A percentile compares a stretch with the other conserved stretches of the same genome.
Evolutionary conservation across 208 protist species (phyloP).

Genomic region (Leishmania mexicana): DNA sequence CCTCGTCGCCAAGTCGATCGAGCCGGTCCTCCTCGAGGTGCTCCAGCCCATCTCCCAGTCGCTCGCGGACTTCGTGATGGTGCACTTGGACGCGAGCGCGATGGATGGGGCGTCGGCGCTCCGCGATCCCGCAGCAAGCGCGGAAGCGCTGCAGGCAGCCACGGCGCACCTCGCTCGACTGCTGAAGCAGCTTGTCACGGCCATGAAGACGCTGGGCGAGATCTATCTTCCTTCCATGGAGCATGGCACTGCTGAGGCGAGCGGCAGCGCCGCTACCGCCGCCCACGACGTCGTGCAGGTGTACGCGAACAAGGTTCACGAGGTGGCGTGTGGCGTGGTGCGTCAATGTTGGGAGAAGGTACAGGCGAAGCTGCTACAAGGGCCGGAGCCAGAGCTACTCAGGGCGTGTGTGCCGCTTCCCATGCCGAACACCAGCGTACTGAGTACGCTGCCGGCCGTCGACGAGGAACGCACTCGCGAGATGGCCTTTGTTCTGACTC

Average conservation of each 20-base stretch:
- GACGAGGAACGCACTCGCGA: slow-evolving; percentile 12
- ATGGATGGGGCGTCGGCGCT: slow-evolving; percentile 41
- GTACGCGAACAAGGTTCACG: slow-evolving; percentile 24
- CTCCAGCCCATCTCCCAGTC: slow-evolving; percentile 47
- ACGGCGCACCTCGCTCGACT: slow-evolving; percentile 46
- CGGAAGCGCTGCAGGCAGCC: slow-evolving; percentile 28
- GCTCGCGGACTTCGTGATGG: slow-evolving; percentile 45
- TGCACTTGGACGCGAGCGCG: slow-evolving; percentile 41
- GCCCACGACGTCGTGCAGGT: slow-evolving; percentile 11
- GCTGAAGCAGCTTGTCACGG: slow-evolving; percentile 56
- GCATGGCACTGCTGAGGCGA: background rate
- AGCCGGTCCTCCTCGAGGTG: slow-evolving; percentile 75
- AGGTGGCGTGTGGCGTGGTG: slow-evolving; percentile 19
- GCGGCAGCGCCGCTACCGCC: background rate
- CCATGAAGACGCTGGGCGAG: slow-evolving; percentile 63
- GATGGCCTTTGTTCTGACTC: slow-evolving; percentile 25
- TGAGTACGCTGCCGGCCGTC: slow-evolving; percentile 10
- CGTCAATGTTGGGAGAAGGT: slow-evolving; percentile 9
- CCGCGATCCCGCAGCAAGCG: slow-evolving; percentile 16
- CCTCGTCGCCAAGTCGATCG: slow-evolving; percentile 64
- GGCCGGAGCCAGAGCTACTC: slow-evolving; percentile 15
- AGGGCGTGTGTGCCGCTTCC: slow-evolving; percentile 23
- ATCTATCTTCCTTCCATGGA: slow-evolving; percentile 60
- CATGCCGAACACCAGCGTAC: slow-evolving; percentile 16
- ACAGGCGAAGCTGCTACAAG: background rate